These are phyloP conservation scores for Rickenella mellea DNA, from an alignment of 768 basidiomycete genomes.

Conservation along the genomic window DNA sequence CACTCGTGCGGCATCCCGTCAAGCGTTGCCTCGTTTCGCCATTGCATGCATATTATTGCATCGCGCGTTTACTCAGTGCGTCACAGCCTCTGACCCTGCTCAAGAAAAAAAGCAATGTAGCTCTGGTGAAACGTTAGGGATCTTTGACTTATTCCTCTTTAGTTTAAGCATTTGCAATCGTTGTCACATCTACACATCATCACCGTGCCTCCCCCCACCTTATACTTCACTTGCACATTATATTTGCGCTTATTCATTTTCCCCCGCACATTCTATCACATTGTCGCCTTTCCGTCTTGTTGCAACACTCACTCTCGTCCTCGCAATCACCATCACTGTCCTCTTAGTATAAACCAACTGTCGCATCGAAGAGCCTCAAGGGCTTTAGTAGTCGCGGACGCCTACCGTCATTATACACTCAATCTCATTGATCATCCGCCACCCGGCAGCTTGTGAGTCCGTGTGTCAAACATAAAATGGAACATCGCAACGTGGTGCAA, in stretches of 20 bases:
- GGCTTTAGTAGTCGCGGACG: background rate
- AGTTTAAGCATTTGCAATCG: background rate
- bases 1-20: slow-evolving; percentile 1
- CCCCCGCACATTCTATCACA: background rate
- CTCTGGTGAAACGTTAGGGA: no score
- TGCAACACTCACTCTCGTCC: background rate
- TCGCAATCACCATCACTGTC: background rate
- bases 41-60: background rate
- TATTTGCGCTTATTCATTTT: background rate
- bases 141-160: slow-evolving; percentile 1
- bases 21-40: background rate
- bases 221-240: background rate
- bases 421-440: no score
- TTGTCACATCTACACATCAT: background rate
- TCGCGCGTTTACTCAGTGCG: no score
- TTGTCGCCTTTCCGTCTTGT: background rate
- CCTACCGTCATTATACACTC: background rate
- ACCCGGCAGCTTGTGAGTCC: no score
- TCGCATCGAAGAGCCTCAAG: background rate
- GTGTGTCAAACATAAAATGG: no score
- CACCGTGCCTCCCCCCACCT: background rate
- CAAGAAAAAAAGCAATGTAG: no score
- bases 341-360: background rate
- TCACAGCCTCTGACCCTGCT: no score
- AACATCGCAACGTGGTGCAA: no score